Percentiles rank a stretch among this genome's conserved stretches.
Evolutionary conservation across 805 yeast species (phyloP).

Genomic region (Schwanniomyces pseudopolymorphus): DNA sequence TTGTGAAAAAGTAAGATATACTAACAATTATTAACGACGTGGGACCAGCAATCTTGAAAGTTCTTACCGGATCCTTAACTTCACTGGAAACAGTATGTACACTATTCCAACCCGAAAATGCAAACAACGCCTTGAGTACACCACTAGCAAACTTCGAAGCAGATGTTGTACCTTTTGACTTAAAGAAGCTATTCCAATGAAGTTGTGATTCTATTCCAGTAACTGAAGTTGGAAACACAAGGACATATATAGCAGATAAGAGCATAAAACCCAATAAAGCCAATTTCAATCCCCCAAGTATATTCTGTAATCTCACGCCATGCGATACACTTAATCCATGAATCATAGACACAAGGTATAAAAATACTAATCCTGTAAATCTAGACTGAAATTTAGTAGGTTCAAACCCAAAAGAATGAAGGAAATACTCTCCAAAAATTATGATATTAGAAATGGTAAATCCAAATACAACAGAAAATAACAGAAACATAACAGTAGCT

Average conservation of each 20-base stretch:
- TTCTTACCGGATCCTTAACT: conserved; percentile 55
- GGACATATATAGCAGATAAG: conserved; percentile 56
- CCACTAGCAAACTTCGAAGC: conserved; percentile 53
- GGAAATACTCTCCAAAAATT: conserved; percentile 60
- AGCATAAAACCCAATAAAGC: conserved; percentile 53
- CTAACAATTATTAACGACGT: conserved; percentile 48
- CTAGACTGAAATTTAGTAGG: conserved; percentile 35
- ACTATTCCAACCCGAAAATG: conserved; percentile 63
- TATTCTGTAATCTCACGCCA: conserved; percentile 62
- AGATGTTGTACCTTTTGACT: conserved; percentile 32
- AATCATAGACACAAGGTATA: conserved; percentile 32
- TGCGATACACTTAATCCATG: conserved; percentile 60
- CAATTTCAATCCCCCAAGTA: conserved; percentile 62
- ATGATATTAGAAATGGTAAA: conserved; percentile 54
- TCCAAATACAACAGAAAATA: conserved; percentile 54
- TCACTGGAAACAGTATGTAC: conserved; percentile 64
- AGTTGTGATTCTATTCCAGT: conserved; percentile 47
- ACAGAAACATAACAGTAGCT: conserved; percentile 49
- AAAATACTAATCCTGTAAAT: conserved; percentile 28
- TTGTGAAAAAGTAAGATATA: conserved; percentile 50
- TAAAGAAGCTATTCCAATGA: conserved; percentile 27
- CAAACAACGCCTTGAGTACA: conserved; percentile 56
- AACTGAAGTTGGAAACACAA: conserved; percentile 45
- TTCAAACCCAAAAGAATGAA: conserved; percentile 45
- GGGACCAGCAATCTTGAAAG: conserved; percentile 63